Evolutionary conservation across 2,329 filamentous ascomycete genomes (phyloP), one percentile per base, ranked within the genome.

Genomic region (Beauveria pseudobassiana): DNA sequence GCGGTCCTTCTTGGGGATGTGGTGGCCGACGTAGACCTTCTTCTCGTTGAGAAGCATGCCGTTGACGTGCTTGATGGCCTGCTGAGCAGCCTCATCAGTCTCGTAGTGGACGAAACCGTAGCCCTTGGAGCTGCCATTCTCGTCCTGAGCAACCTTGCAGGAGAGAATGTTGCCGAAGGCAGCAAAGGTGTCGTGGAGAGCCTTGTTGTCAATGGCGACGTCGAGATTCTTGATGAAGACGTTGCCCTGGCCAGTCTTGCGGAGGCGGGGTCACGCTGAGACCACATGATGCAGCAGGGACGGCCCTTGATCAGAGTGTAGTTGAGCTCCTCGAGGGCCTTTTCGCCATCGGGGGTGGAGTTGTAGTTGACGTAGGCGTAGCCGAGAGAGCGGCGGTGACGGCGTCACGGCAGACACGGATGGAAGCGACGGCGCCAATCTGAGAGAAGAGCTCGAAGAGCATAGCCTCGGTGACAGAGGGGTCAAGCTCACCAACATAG

Each of bases 281-380:
- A 99, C 95, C 95, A 99, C 95, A 99, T 99, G 82, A 99, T 99
- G 74, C 95, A 93, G 89, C 95, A 99, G 64, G 95, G 93, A 75
- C 90, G 92, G 72, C 93, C 93, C 86, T 98, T 98, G 83, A 99
- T 98, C 71, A 97, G 83, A 66, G 95, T 99, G 84, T 99, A 99
- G 87, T 99, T 99, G 71, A 99, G 86, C 81, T 99, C 95, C 81
- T 99, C 95, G 65, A 99, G 88, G 72, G 95, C 95, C 80, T 96
- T 96, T 84, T 99, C 95, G 71, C 95, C 95, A 76, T 99, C 95
- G 65, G 87, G 78, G 65, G 93, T 96, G 77, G 91, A 93, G 84
- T 98, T 99, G 87, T 98, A 99, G 87, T 99, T 99, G 80, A 99
- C 95, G 78, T 99, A 99, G 78, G 95, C 95, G 78, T 99, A 99